A percentile compares a stretch with the other conserved stretches of the same genome.
phyloP scores from a whole-genome alignment of 148 eudicot genomes.

The Rhododendron simsii region DNA sequence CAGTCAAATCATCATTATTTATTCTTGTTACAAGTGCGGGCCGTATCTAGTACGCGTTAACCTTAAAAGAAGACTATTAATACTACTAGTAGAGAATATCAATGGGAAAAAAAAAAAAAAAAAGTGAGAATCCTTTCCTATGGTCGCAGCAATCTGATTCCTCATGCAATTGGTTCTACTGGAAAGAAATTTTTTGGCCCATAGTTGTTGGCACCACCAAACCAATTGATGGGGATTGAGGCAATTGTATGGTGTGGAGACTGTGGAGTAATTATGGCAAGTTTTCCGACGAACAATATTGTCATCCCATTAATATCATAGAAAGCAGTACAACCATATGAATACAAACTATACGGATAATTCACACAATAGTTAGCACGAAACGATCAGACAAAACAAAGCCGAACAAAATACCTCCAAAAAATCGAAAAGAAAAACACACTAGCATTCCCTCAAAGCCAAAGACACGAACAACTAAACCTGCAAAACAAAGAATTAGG shows the following conservation, averaged over 20 bases:
- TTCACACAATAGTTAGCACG: too few relatives aligned
- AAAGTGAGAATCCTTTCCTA: neutral
- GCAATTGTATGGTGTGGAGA: neutral
- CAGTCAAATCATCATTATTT: slow-evolving; percentile 11
- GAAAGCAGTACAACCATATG: too few relatives aligned
- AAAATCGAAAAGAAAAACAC: too few relatives aligned
- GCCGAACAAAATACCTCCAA: too few relatives aligned
- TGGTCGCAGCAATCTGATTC: neutral
- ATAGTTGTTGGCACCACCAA: neutral
- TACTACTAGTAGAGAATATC: neutral
- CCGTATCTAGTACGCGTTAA: neutral
- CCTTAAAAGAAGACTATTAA: neutral
- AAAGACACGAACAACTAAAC: too few relatives aligned
- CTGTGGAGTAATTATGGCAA: too few relatives aligned
- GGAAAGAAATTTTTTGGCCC: neutral
- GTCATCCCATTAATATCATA: too few relatives aligned
- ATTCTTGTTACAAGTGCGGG: neutral
- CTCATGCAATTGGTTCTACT: neutral
- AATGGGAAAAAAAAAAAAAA: neutral
- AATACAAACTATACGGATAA: too few relatives aligned
- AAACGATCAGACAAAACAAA: too few relatives aligned
- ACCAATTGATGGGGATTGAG: neutral
- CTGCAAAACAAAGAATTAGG: too few relatives aligned
- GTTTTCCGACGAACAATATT: too few relatives aligned
- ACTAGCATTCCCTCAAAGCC: too few relatives aligned